phyloP scores from a whole-genome alignment of 2,329 filamentous ascomycete species.

The Rhinocladiella mackenziei region DNA sequence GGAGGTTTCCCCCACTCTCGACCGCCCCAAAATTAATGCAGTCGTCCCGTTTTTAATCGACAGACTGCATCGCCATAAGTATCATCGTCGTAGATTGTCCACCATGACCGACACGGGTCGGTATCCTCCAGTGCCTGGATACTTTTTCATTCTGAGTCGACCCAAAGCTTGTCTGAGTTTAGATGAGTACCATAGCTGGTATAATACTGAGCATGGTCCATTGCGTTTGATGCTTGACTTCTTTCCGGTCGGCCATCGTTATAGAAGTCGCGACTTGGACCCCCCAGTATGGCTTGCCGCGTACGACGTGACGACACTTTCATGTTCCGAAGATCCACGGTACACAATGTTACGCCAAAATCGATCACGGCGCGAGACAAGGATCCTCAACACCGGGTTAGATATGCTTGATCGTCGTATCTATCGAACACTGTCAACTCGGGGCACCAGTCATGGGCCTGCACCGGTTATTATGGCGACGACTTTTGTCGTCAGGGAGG shows the following conservation, averaged over 20 bases:
- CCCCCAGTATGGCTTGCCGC: slow-evolving; percentile 5
- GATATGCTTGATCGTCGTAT: slow-evolving; percentile 9
- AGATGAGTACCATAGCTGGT: slow-evolving; percentile 77
- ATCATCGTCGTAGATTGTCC: too few relatives aligned
- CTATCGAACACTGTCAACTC: slow-evolving; percentile 1
- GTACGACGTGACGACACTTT: slow-evolving; percentile 16
- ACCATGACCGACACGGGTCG: background rate
- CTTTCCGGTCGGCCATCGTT: slow-evolving; percentile 73
- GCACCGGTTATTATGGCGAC: slow-evolving; percentile 3
- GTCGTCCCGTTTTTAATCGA: too few relatives aligned
- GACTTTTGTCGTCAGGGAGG: slow-evolving; percentile 4
- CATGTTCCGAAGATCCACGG: slow-evolving; percentile 5
- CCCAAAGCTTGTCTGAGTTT: slow-evolving; percentile 2
- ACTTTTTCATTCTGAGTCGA: slow-evolving; percentile 7
- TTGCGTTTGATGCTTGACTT: slow-evolving; percentile 70
- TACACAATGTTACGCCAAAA: slow-evolving; percentile 13
- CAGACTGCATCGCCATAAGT: too few relatives aligned
- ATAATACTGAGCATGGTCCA: slow-evolving; percentile 89
- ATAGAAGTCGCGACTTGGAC: slow-evolving; percentile 61
- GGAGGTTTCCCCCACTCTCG: too few relatives aligned
- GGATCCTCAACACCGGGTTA: slow-evolving; percentile 3
- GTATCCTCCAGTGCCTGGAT: slow-evolving; percentile 1
- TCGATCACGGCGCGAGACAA: slow-evolving; percentile 6
- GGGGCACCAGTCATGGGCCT: slow-evolving; percentile 1
- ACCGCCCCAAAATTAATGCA: too few relatives aligned